Base-by-base conservation (phyloP, 345 rosid species). In the Geranium rotundifolium region DNA sequence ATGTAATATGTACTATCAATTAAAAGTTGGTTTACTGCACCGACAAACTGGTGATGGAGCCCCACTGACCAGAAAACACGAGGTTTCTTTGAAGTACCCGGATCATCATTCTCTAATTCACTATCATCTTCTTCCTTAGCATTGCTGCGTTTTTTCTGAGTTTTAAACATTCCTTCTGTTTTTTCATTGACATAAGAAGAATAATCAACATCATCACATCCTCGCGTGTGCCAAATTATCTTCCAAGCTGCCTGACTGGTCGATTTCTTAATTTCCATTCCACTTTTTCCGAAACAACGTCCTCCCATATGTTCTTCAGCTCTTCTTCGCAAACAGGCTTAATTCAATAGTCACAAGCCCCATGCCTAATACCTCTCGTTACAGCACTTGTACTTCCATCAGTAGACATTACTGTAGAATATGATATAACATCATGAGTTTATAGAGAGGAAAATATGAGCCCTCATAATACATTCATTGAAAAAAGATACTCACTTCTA, bases 61-160 rank as follows among this genome's bases (percentile, higher is more conserved):
- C 87, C 95, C 64, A 89, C 92, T 0, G 96, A 89, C 96, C 96
- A 89, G 37, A 89, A 91, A 7, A 89, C 89, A 15, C 96, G 85
- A 10, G 95, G 90, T 69, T 82, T 89, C 82, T 89, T 89, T 29
- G 85, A 67, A n/a, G 81, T 56, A 50, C 86, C 71, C 16, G 82
- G 83, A 79, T 84, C 93, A 57, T 84, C 90, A 65, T 73, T 78
- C 62, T 86, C 89, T 14, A 54, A 63, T 50, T 80, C 86, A 73
- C 58, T 74, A 16, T 85, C 86, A 6, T 84, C 85, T 37, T 83
- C 93, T 41, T 83, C 95, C 70, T 79, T 80, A 63, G 65, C 9
- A 66, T n/a, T 79, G 71, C 69, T 75, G 70, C 84, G 77, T 74
- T 76, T 85, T 67, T 77, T 89, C 75, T 77, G 84, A 67, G 77